Conservation (phyloP, 441 rosid genomes). For the Jatropha podagrica region DNA sequence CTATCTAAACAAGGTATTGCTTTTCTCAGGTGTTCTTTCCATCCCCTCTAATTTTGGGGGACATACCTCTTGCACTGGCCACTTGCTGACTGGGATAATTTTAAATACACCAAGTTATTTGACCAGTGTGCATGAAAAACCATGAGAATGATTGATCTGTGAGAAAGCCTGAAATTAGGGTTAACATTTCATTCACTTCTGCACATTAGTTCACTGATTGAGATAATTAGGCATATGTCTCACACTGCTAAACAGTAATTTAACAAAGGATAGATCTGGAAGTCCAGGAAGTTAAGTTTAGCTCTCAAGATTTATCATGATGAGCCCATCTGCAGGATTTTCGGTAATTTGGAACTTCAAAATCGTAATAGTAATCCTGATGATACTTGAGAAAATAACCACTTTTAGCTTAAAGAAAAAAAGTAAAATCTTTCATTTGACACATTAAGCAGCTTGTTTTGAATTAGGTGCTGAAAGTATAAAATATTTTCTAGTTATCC, state of each 20-base stretch:
- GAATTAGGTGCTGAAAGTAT: neutral
- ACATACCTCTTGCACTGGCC: neutral
- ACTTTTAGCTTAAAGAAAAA: neutral
- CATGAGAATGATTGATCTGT: neutral
- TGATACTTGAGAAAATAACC: neutral
- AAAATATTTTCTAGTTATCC: neutral
- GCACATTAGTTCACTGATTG: neutral
- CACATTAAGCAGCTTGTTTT: neutral
- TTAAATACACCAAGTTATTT: neutral
- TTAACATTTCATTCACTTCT: neutral
- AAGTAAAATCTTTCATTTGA: neutral
- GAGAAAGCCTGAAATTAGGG: neutral
- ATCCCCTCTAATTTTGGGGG: neutral
- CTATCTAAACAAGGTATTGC: constrained; percentile 76
- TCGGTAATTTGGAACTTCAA: neutral
- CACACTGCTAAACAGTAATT: neutral
- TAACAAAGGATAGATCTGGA: neutral
- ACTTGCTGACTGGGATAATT: neutral
- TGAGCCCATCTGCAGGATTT: no score
- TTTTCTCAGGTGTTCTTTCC: neutral
- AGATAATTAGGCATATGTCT: neutral
- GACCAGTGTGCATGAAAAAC: neutral
- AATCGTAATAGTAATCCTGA: neutral
- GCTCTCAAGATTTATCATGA: neutral
- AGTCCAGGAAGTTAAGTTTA: neutral